Conservation (phyloP, 495 filamentous ascomycete genomes). For the Trichodelitschia bisporula region DNA sequence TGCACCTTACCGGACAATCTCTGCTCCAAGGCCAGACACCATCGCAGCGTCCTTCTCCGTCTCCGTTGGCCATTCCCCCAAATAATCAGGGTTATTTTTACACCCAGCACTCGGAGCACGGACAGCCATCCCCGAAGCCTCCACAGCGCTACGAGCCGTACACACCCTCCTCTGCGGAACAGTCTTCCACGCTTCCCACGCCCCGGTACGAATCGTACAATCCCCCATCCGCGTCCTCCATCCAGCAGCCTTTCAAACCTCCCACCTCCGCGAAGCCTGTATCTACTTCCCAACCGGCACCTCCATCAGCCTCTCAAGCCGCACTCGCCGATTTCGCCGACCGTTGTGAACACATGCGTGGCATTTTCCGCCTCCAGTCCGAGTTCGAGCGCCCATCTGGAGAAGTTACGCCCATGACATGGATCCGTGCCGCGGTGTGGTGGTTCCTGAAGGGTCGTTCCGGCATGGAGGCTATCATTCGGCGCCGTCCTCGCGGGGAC, state of each 20-base stretch:
- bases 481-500: slow-evolving; percentile 25
- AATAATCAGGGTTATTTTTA: too few species aligned
- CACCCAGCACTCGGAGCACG: not conserved
- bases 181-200: too few species aligned
- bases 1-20: not conserved
- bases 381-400: slow-evolving; percentile 38
- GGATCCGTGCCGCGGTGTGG: slow-evolving; percentile 51
- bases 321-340: slow-evolving; percentile 41
- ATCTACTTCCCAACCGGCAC: too few species aligned
- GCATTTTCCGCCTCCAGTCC: slow-evolving; percentile 43
- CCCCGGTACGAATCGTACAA: too few species aligned
- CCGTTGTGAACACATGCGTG: slow-evolving; percentile 39
- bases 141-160: too few species aligned
- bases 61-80: not conserved
- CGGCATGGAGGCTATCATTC: slow-evolving; percentile 42
- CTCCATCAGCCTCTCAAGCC: slow-evolving; percentile 31
- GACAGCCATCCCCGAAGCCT: too few species aligned
- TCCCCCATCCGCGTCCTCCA: not conserved
- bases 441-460: slow-evolving; percentile 68
- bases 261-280: not conserved
- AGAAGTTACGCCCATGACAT: slow-evolving; percentile 32
- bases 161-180: not conserved
- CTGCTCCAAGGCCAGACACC: not conserved
- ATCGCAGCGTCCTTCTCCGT: not conserved
- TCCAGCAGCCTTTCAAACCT: not conserved